Conservation (phyloP, 108 stramenopile genomes). For the Cyclotella distinguenda region DNA sequence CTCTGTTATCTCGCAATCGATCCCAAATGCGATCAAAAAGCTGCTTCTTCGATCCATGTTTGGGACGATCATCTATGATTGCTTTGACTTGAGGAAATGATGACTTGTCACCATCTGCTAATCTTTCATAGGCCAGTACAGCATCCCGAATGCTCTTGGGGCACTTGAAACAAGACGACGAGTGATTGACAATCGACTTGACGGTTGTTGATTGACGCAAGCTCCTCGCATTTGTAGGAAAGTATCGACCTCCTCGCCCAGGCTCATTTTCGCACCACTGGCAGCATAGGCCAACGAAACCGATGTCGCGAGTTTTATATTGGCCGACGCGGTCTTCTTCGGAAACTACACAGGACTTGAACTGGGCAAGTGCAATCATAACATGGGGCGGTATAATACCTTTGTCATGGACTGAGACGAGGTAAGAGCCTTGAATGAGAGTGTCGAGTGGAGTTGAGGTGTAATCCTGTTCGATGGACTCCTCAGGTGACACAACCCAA, state of each 20-base stretch:
- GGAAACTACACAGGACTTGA: neutral
- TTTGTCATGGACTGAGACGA: neutral
- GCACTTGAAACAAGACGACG: neutral
- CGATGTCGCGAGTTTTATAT: neutral
- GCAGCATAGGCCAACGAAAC: neutral
- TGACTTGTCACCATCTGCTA: neutral
- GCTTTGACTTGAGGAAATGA: neutral
- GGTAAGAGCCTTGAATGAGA: neutral
- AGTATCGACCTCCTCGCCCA: neutral
- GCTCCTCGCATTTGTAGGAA: neutral
- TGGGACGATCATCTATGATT: slow-evolving; percentile 2
- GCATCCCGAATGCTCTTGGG: neutral
- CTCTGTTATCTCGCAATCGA: slow-evolving; percentile 64
- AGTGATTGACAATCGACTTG: neutral
- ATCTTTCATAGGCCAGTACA: neutral
- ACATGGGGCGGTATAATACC: neutral
- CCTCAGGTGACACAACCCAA: slow-evolving; percentile 19
- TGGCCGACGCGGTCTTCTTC: neutral
- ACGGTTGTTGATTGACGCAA: neutral
- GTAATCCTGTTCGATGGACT: neutral
- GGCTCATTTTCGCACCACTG: slow-evolving; percentile 1
- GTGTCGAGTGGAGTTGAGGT: neutral
- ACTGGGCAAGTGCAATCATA: neutral
- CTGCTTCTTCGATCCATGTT: slow-evolving; percentile 74
- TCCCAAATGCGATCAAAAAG: slow-evolving; percentile 79